phyloP scores from a whole-genome alignment of 768 basidiomycete genomes.

The Boletellus emodensis region DNA sequence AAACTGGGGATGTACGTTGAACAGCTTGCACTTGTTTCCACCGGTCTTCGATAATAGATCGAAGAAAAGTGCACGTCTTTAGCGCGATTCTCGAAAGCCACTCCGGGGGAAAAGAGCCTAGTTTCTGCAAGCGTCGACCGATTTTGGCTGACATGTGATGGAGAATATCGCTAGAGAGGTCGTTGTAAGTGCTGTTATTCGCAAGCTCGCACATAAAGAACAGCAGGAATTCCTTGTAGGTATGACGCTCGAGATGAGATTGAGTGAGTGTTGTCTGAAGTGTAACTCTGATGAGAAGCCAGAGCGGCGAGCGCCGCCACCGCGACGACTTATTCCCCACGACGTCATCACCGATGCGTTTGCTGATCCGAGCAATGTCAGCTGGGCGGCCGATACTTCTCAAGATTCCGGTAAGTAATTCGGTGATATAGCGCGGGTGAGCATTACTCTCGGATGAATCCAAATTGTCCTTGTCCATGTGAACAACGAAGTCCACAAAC shows the following conservation, averaged over 20 bases:
- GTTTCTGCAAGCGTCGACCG: not conserved
- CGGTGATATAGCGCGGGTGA: slow-evolving; percentile 43
- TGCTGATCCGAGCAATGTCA: not conserved
- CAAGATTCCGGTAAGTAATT: slow-evolving; percentile 43
- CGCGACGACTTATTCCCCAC: slow-evolving; percentile 13
- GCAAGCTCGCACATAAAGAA: slow-evolving; percentile 35
- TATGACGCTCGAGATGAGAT: slow-evolving; percentile 1
- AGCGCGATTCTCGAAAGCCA: not conserved
- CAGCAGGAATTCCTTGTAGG: slow-evolving; percentile 50
- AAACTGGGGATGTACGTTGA: slow-evolving; percentile 25
- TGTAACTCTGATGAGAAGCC: slow-evolving; percentile 23
- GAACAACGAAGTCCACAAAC: slow-evolving; percentile 36
- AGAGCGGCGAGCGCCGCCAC: slow-evolving; percentile 37
- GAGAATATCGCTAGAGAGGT: slow-evolving; percentile 26
- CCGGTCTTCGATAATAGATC: slow-evolving; percentile 24
- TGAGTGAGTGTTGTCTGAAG: slow-evolving; percentile 30
- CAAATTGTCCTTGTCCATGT: slow-evolving; percentile 31
- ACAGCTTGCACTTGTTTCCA: slow-evolving; percentile 31
- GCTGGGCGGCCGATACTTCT: slow-evolving; percentile 26
- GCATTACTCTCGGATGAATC: no score
- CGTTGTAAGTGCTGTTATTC: slow-evolving; percentile 7
- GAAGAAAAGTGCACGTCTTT: slow-evolving; percentile 24
- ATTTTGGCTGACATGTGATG: slow-evolving; percentile 6
- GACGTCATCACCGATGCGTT: not conserved
- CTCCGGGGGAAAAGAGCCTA: not conserved